Evolutionary conservation across 2,329 filamentous ascomycete genomes (phyloP).

Genomic region (Leptographium lundbergii): DNA sequence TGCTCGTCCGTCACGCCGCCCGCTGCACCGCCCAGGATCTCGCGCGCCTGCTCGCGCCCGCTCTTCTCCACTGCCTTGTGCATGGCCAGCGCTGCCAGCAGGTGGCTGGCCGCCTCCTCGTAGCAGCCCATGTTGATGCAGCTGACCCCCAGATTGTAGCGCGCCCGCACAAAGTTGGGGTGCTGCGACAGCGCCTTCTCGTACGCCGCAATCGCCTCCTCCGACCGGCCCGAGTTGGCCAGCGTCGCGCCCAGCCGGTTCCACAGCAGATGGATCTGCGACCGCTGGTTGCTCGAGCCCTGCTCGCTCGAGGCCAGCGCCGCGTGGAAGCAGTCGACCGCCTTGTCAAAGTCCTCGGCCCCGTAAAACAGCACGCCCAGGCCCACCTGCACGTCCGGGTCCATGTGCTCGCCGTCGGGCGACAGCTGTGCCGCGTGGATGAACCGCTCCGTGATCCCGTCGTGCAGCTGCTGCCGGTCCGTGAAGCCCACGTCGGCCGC

Average conservation of each 20-base stretch:
- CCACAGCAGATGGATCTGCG: constrained; percentile 89
- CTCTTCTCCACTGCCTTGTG: constrained; percentile 86
- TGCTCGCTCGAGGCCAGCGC: constrained; percentile 77
- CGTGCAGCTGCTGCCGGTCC: constrained; percentile 78
- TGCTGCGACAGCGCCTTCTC: constrained; percentile 81
- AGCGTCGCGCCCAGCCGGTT: constrained; percentile 93
- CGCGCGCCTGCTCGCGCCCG: constrained; percentile 68
- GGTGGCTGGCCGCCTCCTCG: constrained; percentile 81
- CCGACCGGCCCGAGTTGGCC: constrained; percentile 82
- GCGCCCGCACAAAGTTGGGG: constrained; percentile 90
- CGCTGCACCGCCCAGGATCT: constrained; percentile 56
- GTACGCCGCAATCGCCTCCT: constrained; percentile 95
- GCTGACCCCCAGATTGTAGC: constrained; percentile 91
- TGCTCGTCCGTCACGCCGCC: constrained; percentile 49
- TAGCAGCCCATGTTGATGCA: constrained; percentile 98
- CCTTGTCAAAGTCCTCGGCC: constrained; percentile 95
- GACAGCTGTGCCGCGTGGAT: constrained; percentile 86
- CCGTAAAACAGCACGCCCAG: constrained; percentile 96
- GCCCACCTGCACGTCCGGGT: constrained; percentile 95
- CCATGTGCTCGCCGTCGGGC: constrained; percentile 88
- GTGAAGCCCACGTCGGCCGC: constrained; percentile 86
- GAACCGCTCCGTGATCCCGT: constrained; percentile 81
- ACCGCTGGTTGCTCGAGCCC: constrained; percentile 70
- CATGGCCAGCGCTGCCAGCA: constrained; percentile 86
- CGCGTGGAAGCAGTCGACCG: constrained; percentile 93